These are phyloP conservation scores for Debaryomyces nepalensis DNA, from an alignment of 1,139 yeast genomes.

Conservation along the genomic window DNA sequence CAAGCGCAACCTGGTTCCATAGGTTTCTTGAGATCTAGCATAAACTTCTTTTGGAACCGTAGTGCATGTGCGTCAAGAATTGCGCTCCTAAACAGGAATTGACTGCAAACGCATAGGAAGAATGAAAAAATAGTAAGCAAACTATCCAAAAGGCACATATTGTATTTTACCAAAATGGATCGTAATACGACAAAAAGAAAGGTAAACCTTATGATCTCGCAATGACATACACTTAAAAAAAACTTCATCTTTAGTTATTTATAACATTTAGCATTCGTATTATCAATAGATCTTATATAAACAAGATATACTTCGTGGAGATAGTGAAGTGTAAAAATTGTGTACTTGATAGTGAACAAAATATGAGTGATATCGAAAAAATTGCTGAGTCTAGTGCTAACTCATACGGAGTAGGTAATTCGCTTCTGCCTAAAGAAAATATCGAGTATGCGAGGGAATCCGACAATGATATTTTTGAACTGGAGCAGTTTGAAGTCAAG, in stretches of 20 bases:
- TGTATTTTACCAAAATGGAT: constrained; percentile 5
- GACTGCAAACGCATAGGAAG: constrained; percentile 1
- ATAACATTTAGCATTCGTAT: background rate
- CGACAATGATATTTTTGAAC: constrained; percentile 15
- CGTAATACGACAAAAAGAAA: constrained; percentile 8
- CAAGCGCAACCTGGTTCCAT: too few species aligned
- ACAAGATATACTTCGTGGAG: background rate
- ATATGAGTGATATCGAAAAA: constrained; percentile 18
- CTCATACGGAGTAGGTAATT: constrained; percentile 11
- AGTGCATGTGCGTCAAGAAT: too few species aligned
- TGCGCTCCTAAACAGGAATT: background rate
- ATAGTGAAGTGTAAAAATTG: background rate
- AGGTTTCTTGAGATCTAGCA: too few species aligned
- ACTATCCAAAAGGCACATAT: background rate
- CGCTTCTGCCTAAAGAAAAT: constrained; percentile 13
- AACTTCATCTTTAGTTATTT: constrained; percentile 10
- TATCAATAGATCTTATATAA: constrained; percentile 6
- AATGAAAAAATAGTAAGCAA: too few species aligned
- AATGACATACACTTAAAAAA: constrained; percentile 16
- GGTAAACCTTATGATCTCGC: constrained; percentile 11
- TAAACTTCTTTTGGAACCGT: background rate
- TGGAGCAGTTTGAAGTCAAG: constrained; percentile 27
- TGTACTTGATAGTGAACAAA: background rate
- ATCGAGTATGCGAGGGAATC: constrained; percentile 18
- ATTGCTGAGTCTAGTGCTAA: constrained; percentile 14